Percentiles rank a stretch among this genome's conserved stretches.
Evolutionary conservation across 2,329 filamentous ascomycete species (phyloP).

Genomic region (Dryadomyces quercus-mongolicae): DNA sequence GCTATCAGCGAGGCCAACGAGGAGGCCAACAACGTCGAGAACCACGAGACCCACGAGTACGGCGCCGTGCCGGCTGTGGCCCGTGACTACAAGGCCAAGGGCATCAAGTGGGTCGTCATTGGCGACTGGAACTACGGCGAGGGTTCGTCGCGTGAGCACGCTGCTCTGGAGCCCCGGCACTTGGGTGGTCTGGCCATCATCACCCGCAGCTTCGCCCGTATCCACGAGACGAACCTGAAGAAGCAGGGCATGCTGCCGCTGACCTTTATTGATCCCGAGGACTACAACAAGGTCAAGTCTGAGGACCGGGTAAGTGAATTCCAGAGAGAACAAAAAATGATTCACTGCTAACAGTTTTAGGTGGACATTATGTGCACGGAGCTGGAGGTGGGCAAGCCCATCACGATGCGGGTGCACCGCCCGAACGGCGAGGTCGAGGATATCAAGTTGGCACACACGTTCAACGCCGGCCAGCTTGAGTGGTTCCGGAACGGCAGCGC

Average conservation of each 20-base stretch:
- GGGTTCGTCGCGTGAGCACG: constrained; percentile 94
- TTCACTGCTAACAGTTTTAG: constrained; percentile 16
- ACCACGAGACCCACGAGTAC: constrained; percentile 71
- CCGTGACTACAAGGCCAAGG: constrained; percentile 96
- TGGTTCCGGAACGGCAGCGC: constrained; percentile 99
- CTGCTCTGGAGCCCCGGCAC: constrained; percentile 93
- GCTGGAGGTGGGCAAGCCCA: constrained; percentile 81
- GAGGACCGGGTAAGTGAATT: constrained; percentile 61
- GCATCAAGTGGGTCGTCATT: constrained; percentile 91
- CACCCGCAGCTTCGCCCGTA: constrained; percentile 90
- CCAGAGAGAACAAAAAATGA: not conserved
- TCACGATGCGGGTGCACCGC: constrained; percentile 86
- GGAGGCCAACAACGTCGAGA: constrained; percentile 96
- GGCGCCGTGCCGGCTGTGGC: constrained; percentile 87
- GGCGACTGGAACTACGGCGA: constrained; percentile 99
- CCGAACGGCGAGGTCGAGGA: constrained; percentile 75
- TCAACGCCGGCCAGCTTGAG: constrained; percentile 95
- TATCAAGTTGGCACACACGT: constrained; percentile 80
- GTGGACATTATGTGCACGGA: constrained; percentile 81
- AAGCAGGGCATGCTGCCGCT: constrained; percentile 99
- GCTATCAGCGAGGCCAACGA: constrained; percentile 93
- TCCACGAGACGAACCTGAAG: constrained; percentile 99
- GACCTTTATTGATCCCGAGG: constrained; percentile 85
- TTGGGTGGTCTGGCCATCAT: constrained; percentile 96
- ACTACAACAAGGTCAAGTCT: constrained; percentile 94